phyloP scores from a whole-genome alignment of 345 rosid genomes.

The Hibiscus syriacus region DNA sequence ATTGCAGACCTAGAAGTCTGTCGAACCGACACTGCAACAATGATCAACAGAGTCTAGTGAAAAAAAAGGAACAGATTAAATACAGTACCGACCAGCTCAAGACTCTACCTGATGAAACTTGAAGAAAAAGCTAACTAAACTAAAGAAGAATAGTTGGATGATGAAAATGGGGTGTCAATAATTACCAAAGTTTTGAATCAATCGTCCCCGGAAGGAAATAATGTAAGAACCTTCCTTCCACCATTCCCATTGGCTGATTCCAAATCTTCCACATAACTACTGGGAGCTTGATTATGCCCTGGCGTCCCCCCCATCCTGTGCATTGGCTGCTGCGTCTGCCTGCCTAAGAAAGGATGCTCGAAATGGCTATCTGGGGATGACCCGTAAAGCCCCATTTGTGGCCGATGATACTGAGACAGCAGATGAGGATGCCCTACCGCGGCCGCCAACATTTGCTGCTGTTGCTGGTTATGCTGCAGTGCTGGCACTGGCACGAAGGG shows the following conservation, averaged over 20 bases:
- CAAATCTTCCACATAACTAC: constrained; percentile 55
- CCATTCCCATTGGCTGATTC: constrained; percentile 69
- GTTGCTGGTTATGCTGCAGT: constrained; percentile 72
- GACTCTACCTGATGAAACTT: too few species aligned
- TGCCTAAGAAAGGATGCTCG: constrained; percentile 57
- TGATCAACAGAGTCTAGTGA: not conserved
- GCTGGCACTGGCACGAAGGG: constrained; percentile 73
- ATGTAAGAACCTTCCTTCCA: constrained; percentile 86
- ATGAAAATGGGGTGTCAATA: constrained; percentile 12
- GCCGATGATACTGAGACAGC: constrained; percentile 63
- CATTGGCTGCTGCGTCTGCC: constrained; percentile 47
- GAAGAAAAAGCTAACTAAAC: too few species aligned
- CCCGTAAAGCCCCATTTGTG: constrained; percentile 62
- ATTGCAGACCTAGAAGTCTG: not conserved
- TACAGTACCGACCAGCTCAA: constrained; percentile 4
- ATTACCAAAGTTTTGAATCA: constrained; percentile 38
- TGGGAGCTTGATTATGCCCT: constrained; percentile 43
- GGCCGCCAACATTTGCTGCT: constrained; percentile 52
- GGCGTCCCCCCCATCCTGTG: constrained; percentile 56
- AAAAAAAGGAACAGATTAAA: not conserved
- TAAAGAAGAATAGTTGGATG: too few species aligned
- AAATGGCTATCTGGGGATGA: constrained; percentile 64
- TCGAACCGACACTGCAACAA: constrained; percentile 12
- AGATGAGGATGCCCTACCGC: constrained; percentile 50
- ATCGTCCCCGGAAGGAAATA: constrained; percentile 89